These are phyloP conservation scores for Xerophyta viscosa DNA, from an alignment of 106 monocot species.

Conservation along the genomic window DNA sequence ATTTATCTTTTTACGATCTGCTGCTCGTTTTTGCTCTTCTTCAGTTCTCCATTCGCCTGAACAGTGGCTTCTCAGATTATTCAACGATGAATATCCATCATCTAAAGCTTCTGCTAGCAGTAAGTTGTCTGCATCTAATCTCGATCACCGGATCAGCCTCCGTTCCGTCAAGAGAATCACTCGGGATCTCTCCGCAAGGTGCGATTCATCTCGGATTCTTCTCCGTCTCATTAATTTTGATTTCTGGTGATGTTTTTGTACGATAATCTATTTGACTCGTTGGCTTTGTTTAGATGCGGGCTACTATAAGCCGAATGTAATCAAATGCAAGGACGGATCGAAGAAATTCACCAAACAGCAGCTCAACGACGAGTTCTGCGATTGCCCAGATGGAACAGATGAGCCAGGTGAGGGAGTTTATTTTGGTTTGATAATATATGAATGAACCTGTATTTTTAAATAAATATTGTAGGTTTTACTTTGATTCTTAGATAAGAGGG, in stretches of 20 bases:
- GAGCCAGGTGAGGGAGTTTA: constrained; percentile 54
- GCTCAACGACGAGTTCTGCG: constrained; percentile 97
- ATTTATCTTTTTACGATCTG: too few relatives aligned
- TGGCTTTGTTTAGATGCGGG: constrained; percentile 36
- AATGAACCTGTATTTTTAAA: background rate
- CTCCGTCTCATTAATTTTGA: background rate
- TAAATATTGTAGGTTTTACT: background rate
- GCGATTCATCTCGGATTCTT: background rate
- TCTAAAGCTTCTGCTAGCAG: constrained; percentile 17
- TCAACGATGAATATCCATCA: constrained; percentile 8
- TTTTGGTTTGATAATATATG: background rate
- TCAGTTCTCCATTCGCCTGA: too few relatives aligned
- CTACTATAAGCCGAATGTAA: constrained; percentile 64
- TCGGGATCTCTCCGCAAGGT: constrained; percentile 79
- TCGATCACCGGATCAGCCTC: constrained; percentile 18
- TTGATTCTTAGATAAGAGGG: background rate
- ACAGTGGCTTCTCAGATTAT: too few relatives aligned
- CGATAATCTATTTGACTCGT: background rate
- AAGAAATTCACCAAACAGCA: constrained; percentile 69
- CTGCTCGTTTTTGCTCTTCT: too few relatives aligned
- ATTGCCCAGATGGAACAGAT: constrained; percentile 92
- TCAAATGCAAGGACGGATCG: constrained; percentile 93
- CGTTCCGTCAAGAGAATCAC: constrained; percentile 21
- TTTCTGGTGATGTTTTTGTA: background rate
- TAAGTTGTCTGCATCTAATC: constrained; percentile 12